Base-by-base conservation (phyloP, 768 basidiomycete species). In the Mycena venus region DNA sequence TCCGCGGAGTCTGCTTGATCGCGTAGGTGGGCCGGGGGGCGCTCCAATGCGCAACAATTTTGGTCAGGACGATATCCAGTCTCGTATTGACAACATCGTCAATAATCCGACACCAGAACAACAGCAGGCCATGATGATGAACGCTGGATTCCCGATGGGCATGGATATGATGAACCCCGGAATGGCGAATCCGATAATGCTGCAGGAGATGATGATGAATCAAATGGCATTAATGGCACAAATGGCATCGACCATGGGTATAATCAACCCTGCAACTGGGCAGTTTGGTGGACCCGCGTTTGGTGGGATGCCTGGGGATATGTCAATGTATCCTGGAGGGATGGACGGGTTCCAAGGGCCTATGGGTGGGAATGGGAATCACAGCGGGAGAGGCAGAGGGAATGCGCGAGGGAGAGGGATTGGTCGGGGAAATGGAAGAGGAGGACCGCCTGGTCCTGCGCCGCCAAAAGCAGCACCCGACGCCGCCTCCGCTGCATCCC, bases 141-240 rank as follows among this genome's bases (percentile, higher is more conserved):
- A 80, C 32, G 84, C 82, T 31, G 87, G 87, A 15, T 89, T 86
- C 72, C 86, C 86, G 58, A 80, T 83, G 77, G 80, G 82, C 74
- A 89, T 93, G 89, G 92, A 95, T 80, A 92, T 93, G 90, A 86
- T 91, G 85, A 88, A 87, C 23, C 29, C 64, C 42, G 86, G 84
- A 69, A 90, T 90, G 85, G 83, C 88, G 56, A 95, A 92, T 78
- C 92, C 94, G 47, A 76, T 95, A 73, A 84, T 93, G 83, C 83
- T 97, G 77, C 96, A 96, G 83, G 96, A 96, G 81, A 93, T 97
- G 89, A 92, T 97, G 91, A 92, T 95, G 90, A 94, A 90, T 82
- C 94, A 96, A 81, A 95, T 96, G 94, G 93, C 95, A 31, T 88
- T 97, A 79, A 97, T 97, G 96, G 92, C 94, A 68, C 96, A 97